Evolutionary conservation across 202 grass and related monocot species (phyloP).

Genomic region (Hordeum pubiflorum): DNA sequence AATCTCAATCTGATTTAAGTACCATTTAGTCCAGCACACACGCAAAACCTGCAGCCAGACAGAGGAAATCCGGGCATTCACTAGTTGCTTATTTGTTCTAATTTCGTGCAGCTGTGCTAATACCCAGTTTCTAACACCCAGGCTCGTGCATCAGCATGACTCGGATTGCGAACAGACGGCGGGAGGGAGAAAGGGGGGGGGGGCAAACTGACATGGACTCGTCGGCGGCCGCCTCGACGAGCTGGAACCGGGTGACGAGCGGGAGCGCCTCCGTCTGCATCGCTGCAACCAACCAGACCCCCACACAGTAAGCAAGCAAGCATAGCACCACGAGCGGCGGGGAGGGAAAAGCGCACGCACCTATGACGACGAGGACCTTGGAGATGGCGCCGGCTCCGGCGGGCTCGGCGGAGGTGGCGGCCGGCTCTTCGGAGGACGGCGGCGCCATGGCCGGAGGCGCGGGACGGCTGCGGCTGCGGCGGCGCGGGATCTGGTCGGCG

Average conservation of each 20-base stretch:
- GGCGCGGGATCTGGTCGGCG: not conserved
- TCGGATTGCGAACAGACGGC: not conserved
- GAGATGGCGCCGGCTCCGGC: constrained; percentile 32
- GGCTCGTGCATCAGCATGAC: not conserved
- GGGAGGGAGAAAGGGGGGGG: not conserved
- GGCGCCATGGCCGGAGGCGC: constrained; percentile 26
- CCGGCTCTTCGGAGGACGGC: not conserved
- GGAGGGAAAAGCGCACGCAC: constrained; percentile 7
- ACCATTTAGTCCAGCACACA: no score
- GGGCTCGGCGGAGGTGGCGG: not conserved
- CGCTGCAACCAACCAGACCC: constrained; percentile 21
- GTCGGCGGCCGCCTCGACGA: constrained; percentile 31
- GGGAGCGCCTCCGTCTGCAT: constrained; percentile 87
- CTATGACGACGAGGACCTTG: constrained; percentile 71
- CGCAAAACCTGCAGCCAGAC: no score
- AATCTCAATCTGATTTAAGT: no score
- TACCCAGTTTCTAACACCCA: not conserved
- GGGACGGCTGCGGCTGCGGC: not conserved
- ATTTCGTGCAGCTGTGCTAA: not conserved
- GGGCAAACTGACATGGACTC: constrained; percentile 39
- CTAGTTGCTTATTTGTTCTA: not conserved
- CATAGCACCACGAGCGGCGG: not conserved
- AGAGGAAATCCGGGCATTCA: no score
- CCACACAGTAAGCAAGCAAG: not conserved
- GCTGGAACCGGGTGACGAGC: constrained; percentile 57